Evolutionary conservation across 2,329 filamentous ascomycete genomes (phyloP).

Genomic region (Fusarium sp.): DNA sequence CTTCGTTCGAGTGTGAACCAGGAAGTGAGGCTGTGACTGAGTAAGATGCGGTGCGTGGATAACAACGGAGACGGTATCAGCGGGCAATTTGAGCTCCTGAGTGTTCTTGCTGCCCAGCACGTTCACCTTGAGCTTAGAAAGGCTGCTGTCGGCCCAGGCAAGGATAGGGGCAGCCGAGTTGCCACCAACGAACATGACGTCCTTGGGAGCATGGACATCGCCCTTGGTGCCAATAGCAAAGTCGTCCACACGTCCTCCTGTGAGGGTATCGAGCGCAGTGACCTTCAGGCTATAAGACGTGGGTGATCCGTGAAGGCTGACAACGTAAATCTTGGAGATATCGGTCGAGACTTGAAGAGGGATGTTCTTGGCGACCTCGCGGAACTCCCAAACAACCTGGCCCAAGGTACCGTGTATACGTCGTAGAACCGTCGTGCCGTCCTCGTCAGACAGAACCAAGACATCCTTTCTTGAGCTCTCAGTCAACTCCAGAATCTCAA

Average conservation of each 20-base stretch:
- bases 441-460: constrained; percentile 76
- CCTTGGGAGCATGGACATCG: constrained; percentile 75
- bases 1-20: constrained; percentile 83
- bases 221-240: constrained; percentile 80
- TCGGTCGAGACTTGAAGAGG: constrained; percentile 83
- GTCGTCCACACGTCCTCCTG: constrained; percentile 80
- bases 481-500: constrained; percentile 83
- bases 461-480: constrained; percentile 78
- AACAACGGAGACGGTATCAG: constrained; percentile 66
- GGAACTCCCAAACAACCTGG: constrained; percentile 82
- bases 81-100: constrained; percentile 67
- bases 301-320: constrained; percentile 79
- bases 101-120: constrained; percentile 74
- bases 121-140: constrained; percentile 78
- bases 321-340: constrained; percentile 79
- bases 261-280: constrained; percentile 78
- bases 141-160: constrained; percentile 78
- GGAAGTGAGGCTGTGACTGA: constrained; percentile 83
- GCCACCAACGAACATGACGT: constrained; percentile 81
- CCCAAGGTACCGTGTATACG: constrained; percentile 82
- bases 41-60: constrained; percentile 82
- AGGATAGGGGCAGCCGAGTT: constrained; percentile 83
- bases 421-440: constrained; percentile 72
- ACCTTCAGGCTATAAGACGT: constrained; percentile 84
- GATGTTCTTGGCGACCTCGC: constrained; percentile 76